Conservation (phyloP, 192 early-diverging fungal genomes). For the Geranomyces variabilis region DNA sequence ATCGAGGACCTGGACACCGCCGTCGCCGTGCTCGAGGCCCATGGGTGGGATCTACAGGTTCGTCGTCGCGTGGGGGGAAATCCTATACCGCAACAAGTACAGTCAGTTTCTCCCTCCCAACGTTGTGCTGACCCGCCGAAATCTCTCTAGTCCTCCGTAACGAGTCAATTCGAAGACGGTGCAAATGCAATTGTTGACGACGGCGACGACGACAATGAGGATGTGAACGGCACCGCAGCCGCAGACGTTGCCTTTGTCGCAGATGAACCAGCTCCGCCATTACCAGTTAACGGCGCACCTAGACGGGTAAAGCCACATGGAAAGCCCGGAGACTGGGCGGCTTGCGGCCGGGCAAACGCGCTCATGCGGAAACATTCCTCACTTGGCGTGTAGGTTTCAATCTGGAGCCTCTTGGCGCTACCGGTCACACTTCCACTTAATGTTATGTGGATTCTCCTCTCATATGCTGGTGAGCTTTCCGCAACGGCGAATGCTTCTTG, state of each 20-base stretch:
- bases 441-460: slow-evolving; percentile 37
- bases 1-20: slow-evolving; percentile 41
- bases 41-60: slow-evolving; percentile 48
- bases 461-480: slow-evolving; percentile 38
- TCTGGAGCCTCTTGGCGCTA: slow-evolving; percentile 33
- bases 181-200: background rate
- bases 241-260: no score
- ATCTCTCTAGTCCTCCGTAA: background rate
- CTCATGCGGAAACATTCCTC: background rate
- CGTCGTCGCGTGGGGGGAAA: background rate
- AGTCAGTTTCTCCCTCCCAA: background rate
- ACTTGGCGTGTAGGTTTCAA: slow-evolving; percentile 8
- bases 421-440: slow-evolving; percentile 42
- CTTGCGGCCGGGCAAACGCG: no score
- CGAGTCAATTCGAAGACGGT: background rate
- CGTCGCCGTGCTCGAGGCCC: slow-evolving; percentile 34
- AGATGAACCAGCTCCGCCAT: no score
- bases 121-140: background rate
- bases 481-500: no score
- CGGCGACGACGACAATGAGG: background rate
- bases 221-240: no score
- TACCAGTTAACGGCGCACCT: background rate
- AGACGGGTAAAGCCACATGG: background rate
- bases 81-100: background rate
- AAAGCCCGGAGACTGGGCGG: no score